phyloP scores from a whole-genome alignment of 2,329 filamentous ascomycete species.

The Cryphonectria parasitica region DNA sequence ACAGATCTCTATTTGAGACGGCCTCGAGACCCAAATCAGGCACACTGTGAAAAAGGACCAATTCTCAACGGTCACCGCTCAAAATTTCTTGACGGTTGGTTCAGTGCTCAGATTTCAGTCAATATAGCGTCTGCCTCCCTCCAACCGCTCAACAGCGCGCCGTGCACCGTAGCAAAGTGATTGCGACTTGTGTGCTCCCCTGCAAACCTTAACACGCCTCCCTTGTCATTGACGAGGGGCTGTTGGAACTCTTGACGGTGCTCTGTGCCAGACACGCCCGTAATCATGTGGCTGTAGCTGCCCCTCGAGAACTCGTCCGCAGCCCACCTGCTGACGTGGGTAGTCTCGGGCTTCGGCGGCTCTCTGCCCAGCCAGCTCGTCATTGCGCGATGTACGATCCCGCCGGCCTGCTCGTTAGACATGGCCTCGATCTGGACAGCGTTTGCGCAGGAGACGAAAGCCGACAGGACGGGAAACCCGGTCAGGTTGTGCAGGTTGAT shows the following conservation, averaged over 20 bases:
- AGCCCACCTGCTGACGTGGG: constrained; percentile 20
- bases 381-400: constrained; percentile 13
- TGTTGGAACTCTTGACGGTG: constrained; percentile 19
- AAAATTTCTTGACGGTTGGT: neutral
- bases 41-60: neutral
- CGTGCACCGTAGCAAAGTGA: constrained; percentile 24
- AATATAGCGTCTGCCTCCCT: constrained; percentile 20
- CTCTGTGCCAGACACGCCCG: constrained; percentile 9
- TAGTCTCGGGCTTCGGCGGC: neutral
- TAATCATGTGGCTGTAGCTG: constrained; percentile 23
- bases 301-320: constrained; percentile 19
- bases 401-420: constrained; percentile 20
- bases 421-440: constrained; percentile 9
- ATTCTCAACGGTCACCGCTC: neutral
- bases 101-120: neutral
- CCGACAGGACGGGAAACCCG: constrained; percentile 20
- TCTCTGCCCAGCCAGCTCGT: constrained; percentile 18
- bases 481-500: constrained; percentile 21
- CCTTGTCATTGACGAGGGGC: constrained; percentile 8
- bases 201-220: constrained; percentile 18
- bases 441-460: constrained; percentile 23
- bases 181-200: constrained; percentile 22
- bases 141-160: constrained; percentile 20
- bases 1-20: neutral
- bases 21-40: neutral